phyloP scores from a whole-genome alignment of 768 basidiomycete species.

The Thelephora ganbajun region DNA sequence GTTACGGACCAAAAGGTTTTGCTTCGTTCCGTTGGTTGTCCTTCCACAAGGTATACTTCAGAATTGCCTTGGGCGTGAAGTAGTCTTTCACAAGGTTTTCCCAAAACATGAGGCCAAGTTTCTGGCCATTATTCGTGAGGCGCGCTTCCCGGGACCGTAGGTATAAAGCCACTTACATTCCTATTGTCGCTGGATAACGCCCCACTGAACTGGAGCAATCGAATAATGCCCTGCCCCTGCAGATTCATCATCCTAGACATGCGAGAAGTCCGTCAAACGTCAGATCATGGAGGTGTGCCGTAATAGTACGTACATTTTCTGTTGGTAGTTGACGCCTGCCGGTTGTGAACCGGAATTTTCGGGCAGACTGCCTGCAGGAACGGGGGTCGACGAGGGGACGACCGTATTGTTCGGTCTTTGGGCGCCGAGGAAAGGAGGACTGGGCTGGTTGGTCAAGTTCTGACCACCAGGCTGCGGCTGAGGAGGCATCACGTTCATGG shows the following conservation, averaged over 20 bases:
- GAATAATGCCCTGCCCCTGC: conserved; percentile 46
- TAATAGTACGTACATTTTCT: too few species aligned
- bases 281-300: too few species aligned
- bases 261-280: too few species aligned
- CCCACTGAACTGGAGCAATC: conserved; percentile 60
- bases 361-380: neutral
- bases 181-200: conserved; percentile 40
- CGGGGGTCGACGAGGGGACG: neutral
- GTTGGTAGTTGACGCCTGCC: too few species aligned
- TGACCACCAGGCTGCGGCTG: conserved; percentile 10
- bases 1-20: conserved; percentile 63
- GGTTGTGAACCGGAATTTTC: neutral
- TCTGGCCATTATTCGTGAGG: conserved; percentile 20
- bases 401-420: neutral
- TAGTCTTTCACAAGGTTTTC: conserved; percentile 47
- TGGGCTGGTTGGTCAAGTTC: neutral
- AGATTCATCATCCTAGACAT: too few species aligned
- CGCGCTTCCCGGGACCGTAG: neutral
- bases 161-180: conserved; percentile 22
- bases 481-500: conserved; percentile 10
- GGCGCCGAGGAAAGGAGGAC: neutral
- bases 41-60: conserved; percentile 82
- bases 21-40: conserved; percentile 69
- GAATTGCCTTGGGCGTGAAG: conserved; percentile 53
- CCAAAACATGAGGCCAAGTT: conserved; percentile 59